These are phyloP conservation scores for Coniochaeta hoffmannii DNA, from an alignment of 2,329 filamentous ascomycete genomes.

Conservation along the genomic window DNA sequence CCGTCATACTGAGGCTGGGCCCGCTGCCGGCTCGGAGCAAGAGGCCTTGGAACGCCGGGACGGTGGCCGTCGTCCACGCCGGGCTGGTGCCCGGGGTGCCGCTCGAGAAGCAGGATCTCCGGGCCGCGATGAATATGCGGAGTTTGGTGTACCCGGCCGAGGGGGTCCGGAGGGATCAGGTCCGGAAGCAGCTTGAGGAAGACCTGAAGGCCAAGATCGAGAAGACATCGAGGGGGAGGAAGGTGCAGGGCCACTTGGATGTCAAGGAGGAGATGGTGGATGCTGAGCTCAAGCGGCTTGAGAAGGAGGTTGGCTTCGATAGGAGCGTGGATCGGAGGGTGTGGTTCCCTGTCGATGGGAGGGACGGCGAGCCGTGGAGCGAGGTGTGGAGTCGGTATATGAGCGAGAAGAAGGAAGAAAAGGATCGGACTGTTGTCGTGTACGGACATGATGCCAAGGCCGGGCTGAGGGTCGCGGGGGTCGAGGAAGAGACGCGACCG, in stretches of 20 bases:
- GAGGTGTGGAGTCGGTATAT: slow-evolving; percentile 50
- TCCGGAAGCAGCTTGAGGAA: slow-evolving; percentile 27
- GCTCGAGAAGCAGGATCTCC: slow-evolving; percentile 65
- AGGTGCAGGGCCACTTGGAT: slow-evolving; percentile 7
- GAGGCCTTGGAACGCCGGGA: slow-evolving; percentile 20
- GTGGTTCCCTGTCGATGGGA: slow-evolving; percentile 30
- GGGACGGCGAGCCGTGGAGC: slow-evolving; percentile 58
- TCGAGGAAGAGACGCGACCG: neutral
- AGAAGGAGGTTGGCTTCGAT: slow-evolving; percentile 3
- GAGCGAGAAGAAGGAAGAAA: slow-evolving; percentile 6
- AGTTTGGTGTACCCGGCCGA: slow-evolving; percentile 58
- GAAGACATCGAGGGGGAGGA: slow-evolving; percentile 5
- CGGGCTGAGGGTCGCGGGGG: slow-evolving; percentile 43
- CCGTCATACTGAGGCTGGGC: slow-evolving; percentile 73
- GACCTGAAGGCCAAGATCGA: slow-evolving; percentile 15
- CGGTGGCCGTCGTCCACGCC: slow-evolving; percentile 74
- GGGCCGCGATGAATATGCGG: slow-evolving; percentile 88
- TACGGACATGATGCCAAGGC: slow-evolving; percentile 80
- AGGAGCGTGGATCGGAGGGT: slow-evolving; percentile 7
- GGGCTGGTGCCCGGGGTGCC: slow-evolving; percentile 72
- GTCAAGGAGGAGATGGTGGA: slow-evolving; percentile 12
- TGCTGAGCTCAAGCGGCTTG: slow-evolving; percentile 10
- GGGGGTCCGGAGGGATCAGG: slow-evolving; percentile 33
- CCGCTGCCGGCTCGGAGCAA: slow-evolving; percentile 30
- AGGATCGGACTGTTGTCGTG: slow-evolving; percentile 57